phyloP scores from a whole-genome alignment of 192 early-diverging fungal species.

The Gigaspora rosea region DNA sequence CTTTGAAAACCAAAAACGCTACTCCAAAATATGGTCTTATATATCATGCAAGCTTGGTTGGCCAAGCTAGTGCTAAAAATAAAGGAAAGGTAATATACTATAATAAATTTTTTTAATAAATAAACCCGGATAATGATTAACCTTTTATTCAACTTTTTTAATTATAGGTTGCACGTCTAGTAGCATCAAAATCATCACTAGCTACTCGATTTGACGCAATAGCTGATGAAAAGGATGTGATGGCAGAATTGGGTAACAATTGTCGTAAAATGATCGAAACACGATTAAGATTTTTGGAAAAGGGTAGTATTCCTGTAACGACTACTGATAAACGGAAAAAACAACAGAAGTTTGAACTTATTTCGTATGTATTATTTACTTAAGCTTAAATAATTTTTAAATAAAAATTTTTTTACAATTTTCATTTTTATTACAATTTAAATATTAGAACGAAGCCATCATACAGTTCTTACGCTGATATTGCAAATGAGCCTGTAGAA shows the following conservation, averaged over 20 bases:
- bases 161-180: constrained; percentile 76
- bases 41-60: constrained; percentile 96
- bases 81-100: constrained; percentile 79
- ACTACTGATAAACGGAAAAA: not conserved
- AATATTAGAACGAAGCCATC: not conserved
- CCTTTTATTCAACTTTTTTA: not conserved
- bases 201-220: constrained; percentile 92
- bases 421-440: not conserved
- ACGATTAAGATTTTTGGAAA: constrained; percentile 15
- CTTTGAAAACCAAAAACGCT: constrained; percentile 97
- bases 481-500: not conserved
- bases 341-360: too few relatives aligned
- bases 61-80: constrained; percentile 92
- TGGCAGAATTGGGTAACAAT: constrained; percentile 17
- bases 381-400: not conserved
- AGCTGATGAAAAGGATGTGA: constrained; percentile 56
- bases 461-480: not conserved
- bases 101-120: not conserved
- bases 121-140: not conserved
- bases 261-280: constrained; percentile 12
- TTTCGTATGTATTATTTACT: too few relatives aligned
- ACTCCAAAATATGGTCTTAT: constrained; percentile 99
- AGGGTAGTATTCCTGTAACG: not conserved
- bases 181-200: constrained; percentile 91
- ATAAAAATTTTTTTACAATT: not conserved